Conservation (phyloP, 2,329 filamentous ascomycete species). For the Diaporthe aspalathi region DNA sequence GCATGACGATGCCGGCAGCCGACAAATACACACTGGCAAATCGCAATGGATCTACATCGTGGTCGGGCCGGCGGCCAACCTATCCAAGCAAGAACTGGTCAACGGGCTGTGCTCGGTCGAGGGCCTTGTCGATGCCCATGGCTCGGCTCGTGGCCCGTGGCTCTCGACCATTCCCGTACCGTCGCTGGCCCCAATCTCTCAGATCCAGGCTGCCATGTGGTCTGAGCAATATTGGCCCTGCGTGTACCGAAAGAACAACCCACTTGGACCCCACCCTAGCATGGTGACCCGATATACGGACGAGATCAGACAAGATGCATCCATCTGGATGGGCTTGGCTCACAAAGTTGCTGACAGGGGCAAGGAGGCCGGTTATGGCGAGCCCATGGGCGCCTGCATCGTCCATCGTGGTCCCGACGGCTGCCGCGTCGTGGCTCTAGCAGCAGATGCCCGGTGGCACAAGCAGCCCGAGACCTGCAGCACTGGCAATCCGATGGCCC, state of each 20-base stretch:
- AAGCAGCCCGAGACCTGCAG: slow-evolving; percentile 59
- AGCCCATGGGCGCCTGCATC: slow-evolving; percentile 79
- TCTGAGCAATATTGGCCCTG: slow-evolving; percentile 84
- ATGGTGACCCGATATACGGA: slow-evolving; percentile 77
- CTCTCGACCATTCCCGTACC: slow-evolving; percentile 76
- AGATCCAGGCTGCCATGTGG: slow-evolving; percentile 80
- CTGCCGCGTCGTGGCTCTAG: slow-evolving; percentile 73
- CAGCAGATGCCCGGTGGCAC: slow-evolving; percentile 80
- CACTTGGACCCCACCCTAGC: slow-evolving; percentile 84
- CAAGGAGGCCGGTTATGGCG: slow-evolving; percentile 68
- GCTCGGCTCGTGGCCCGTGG: slow-evolving; percentile 55
- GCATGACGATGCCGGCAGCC: slow-evolving; percentile 66
- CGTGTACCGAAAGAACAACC: slow-evolving; percentile 88
- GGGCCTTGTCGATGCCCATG: slow-evolving; percentile 55
- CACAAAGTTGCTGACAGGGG: slow-evolving; percentile 71
- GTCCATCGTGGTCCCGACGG: slow-evolving; percentile 69
- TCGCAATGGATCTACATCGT: slow-evolving; percentile 71
- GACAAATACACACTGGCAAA: slow-evolving; percentile 69
- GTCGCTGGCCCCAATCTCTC: slow-evolving; percentile 78
- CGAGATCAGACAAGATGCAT: slow-evolving; percentile 73
- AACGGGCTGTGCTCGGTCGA: slow-evolving; percentile 60
- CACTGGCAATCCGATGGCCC: slow-evolving; percentile 80
- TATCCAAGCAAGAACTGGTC: slow-evolving; percentile 66
- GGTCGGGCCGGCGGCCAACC: slow-evolving; percentile 61
- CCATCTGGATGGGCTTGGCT: slow-evolving; percentile 76